Base-by-base conservation (phyloP, 257 asterid genomes). In the Nicotiana tabacum region DNA sequence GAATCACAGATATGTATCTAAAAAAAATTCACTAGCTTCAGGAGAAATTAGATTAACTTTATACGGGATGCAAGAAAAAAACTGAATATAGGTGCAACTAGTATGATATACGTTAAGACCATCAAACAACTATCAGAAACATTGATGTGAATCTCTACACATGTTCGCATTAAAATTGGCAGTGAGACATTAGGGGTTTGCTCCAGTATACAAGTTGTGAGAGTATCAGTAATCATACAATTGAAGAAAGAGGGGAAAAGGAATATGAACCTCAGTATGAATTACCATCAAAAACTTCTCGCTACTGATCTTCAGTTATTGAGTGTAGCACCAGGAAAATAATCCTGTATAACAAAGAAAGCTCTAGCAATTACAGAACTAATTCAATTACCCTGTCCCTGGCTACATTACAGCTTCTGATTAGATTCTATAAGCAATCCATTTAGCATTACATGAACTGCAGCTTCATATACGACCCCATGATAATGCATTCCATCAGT, bases 401-500 rank as follows among this genome's bases (percentile, higher is more conserved):
- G 77, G 77, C 69, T 72, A 78, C 85, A 85, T 83, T 51, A 83
- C 78, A 92, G 88, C 86, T 88, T 93, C 85, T 96, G 99, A 87
- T 94, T 91, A 53, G 98, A 96, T 83, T 94, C 93, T 37, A 96
- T 88, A 82, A 96, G 97, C 92, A 96, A 87, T 0, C 92, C 96
- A 69, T 96, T 94, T 91, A 96, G 85, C 96, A 96, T 67, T 78
- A 96, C 89, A 74, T 96, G 99, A 85, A 92, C 86, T 4, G 94
- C 91, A 66, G 98, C 89, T 29, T 92, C 94, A 86, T 94, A 96
- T 68, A 94, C 95, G 83, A 88, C 90, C 43, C 87, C 89, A 18
- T 91, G 89, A 46, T 96, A 96, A 88, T 96, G 99, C 98, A 96
- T 94, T 67, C 99, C 99, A 80, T 96, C 98, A 8, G 66, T 77